phyloP scores from a whole-genome alignment of 768 basidiomycete genomes.

The Tulasnella sp. region DNA sequence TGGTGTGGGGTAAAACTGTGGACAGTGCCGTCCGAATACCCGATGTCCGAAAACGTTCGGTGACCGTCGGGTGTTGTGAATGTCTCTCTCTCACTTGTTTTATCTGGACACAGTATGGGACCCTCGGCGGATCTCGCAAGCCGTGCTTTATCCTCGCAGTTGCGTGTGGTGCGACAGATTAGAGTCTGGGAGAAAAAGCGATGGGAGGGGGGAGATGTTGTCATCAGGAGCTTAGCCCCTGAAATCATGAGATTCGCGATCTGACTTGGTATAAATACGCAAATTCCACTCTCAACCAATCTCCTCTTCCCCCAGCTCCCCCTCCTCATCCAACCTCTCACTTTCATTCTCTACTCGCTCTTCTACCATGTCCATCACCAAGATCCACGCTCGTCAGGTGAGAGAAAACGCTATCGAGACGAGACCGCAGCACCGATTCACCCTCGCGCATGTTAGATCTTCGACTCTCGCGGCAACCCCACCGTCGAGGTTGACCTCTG shows the following conservation, averaged over 20 bases:
- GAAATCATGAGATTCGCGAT: neutral
- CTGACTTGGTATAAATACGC: neutral
- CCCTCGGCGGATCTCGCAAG: neutral
- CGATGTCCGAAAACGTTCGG: neutral
- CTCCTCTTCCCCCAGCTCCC: neutral
- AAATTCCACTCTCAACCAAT: neutral
- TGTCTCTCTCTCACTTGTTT: neutral
- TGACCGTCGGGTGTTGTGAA: neutral
- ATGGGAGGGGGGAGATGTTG: neutral
- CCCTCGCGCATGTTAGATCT: conserved; percentile 56
- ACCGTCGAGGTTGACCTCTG: conserved; percentile 89
- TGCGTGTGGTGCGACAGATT: neutral
- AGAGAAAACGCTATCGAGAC: neutral
- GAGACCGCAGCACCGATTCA: conserved; percentile 21
- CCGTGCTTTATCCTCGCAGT: neutral
- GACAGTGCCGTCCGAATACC: neutral
- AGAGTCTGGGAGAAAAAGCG: neutral
- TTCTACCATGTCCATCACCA: conserved; percentile 72
- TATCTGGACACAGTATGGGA: no score
- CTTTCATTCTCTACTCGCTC: neutral
- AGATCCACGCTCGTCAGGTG: conserved; percentile 90
- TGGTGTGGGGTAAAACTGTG: neutral
- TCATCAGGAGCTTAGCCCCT: neutral
- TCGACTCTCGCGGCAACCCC: conserved; percentile 97
- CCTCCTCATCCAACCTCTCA: neutral